phyloP scores from a whole-genome alignment of 2,329 filamentous ascomycete species.

The Trichoderma sp. region DNA sequence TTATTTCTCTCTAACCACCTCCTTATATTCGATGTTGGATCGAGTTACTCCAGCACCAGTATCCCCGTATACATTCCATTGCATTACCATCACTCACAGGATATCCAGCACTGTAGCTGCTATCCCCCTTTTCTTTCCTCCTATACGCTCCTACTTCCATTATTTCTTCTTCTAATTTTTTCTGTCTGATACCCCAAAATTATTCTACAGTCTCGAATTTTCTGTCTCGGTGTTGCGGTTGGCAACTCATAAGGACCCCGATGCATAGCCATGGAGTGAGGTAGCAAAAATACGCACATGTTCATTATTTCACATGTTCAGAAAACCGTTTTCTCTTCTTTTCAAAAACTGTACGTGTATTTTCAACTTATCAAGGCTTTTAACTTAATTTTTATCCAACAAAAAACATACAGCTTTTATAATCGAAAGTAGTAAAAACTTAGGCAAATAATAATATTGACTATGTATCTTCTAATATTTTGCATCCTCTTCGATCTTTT shows the following conservation, averaged over 20 bases:
- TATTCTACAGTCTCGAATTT: constrained; percentile 5
- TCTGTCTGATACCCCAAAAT: constrained; percentile 16
- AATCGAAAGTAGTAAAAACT: neutral
- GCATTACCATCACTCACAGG: neutral
- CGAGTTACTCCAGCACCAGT: neutral
- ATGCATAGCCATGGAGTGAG: constrained; percentile 27
- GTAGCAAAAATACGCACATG: constrained; percentile 16
- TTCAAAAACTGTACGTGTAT: neutral
- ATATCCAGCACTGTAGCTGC: neutral
- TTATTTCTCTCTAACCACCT: neutral
- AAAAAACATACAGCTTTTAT: neutral
- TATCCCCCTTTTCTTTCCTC: neutral
- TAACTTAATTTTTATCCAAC: neutral
- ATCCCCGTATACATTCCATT: neutral
- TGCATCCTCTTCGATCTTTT: neutral
- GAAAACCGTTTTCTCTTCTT: neutral
- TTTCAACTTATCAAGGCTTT: neutral
- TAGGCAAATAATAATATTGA: neutral
- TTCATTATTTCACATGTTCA: constrained; percentile 17
- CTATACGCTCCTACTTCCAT: neutral
- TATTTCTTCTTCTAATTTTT: neutral
- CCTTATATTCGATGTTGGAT: neutral
- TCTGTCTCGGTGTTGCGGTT: constrained; percentile 10
- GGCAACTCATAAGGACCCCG: neutral
- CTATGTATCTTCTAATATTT: neutral